Percentiles rank a stretch among this genome's conserved stretches.
Evolutionary conservation across 2,329 filamentous ascomycete genomes (phyloP).

Genomic region (Xylaria sp.): DNA sequence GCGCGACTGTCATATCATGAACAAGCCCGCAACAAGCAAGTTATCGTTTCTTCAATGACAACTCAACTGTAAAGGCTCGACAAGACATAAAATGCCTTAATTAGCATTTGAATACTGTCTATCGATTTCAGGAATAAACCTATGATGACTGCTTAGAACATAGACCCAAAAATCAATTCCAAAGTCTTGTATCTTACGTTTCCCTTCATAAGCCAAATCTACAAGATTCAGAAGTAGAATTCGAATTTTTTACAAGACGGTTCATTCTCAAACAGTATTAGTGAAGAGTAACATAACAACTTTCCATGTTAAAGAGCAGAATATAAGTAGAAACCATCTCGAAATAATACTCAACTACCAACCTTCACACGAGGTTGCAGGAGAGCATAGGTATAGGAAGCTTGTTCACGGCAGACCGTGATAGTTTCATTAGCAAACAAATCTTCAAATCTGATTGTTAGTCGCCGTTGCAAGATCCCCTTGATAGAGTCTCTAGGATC

Average conservation of each 20-base stretch:
- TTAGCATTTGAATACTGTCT: background rate
- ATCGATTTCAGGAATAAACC: background rate
- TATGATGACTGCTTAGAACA: background rate
- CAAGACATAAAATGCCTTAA: background rate
- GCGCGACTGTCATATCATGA: no score
- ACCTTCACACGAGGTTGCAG: no score
- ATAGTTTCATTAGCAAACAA: background rate
- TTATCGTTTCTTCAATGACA: background rate
- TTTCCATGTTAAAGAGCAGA: no score
- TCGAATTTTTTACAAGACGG: background rate
- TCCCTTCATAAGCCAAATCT: background rate
- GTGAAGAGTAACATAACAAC: no score
- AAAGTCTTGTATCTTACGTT: background rate
- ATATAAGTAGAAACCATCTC: no score
- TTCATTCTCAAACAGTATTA: no score
- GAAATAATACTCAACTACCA: no score
- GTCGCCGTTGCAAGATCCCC: background rate
- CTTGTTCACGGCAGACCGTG: background rate
- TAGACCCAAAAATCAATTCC: background rate
- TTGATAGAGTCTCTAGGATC: background rate
- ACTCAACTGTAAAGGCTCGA: background rate
- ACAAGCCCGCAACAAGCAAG: no score
- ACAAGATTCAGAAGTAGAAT: no score
- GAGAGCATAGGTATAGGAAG: background rate
- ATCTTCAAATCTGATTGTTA: background rate